These are phyloP conservation scores for Penicillium egyptiacum DNA, from an alignment of 495 filamentous ascomycete genomes.

Conservation along the genomic window DNA sequence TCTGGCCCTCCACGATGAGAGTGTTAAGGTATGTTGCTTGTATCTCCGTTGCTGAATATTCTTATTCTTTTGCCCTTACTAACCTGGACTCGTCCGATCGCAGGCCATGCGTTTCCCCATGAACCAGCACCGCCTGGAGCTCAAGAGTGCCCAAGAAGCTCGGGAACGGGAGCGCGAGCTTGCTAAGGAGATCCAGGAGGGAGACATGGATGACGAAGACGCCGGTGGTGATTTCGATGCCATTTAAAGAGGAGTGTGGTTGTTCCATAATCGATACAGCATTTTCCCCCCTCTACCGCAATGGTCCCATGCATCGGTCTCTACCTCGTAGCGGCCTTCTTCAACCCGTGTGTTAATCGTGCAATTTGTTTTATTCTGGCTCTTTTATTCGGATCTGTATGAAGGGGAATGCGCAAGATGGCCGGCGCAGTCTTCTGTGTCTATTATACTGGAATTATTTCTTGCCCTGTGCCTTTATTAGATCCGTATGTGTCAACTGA, in stretches of 20 bases:
- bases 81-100: constrained; percentile 9
- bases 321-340: constrained; percentile 24
- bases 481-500: background rate
- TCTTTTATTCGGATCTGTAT: constrained; percentile 33
- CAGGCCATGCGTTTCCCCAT: constrained; percentile 98
- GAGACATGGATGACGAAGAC: constrained; percentile 96
- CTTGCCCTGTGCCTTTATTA: background rate
- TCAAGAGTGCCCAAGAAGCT: constrained; percentile 97
- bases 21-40: constrained; percentile 74
- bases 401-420: constrained; percentile 33
- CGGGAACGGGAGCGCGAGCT: constrained; percentile 93
- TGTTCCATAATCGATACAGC: constrained; percentile 23
- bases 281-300: constrained; percentile 14
- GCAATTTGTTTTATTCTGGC: constrained; percentile 26
- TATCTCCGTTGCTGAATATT: background rate
- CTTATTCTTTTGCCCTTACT: constrained; percentile 13
- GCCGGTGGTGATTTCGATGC: constrained; percentile 96
- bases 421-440: constrained; percentile 32
- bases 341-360: constrained; percentile 35
- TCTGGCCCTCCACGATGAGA: constrained; percentile 90
- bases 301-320: constrained; percentile 20
- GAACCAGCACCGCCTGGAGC: constrained; percentile 96
- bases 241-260: constrained; percentile 59
- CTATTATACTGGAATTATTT: constrained; percentile 33
- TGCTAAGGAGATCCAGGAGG: constrained; percentile 98